Evolutionary conservation across 306 rosid genomes (phyloP), one percentile per base, ranked within the genome.

Genomic region (Castanea sativa): DNA sequence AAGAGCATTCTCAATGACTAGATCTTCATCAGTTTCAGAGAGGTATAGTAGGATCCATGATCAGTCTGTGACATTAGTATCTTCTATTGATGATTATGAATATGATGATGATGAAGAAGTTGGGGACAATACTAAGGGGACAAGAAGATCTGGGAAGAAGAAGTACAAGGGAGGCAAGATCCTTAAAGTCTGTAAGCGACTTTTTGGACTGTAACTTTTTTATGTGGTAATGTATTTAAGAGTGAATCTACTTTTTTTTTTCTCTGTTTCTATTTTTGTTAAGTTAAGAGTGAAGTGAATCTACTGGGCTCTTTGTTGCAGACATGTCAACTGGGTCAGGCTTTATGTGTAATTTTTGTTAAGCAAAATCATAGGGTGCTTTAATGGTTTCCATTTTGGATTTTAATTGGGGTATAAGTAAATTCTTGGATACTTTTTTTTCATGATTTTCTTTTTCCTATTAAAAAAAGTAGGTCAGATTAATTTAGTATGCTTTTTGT

Each of bases 21-120:
- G 98, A 84, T 91, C 93, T 51, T 93, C 97, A 43, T 90, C 98
- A 0, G 91, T 91, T 25, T 78, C 97, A 12, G 98, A 93, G 70
- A 85, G 97, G 59, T 91, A 93, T 80, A 58, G 89, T 38, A 88
- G 95, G 92, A 93, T 93, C 77, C 91, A 93, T 79, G 91, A 90
- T 67, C 92, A 90, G 78, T 84, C 77, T 73, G 74, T 81, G 82
- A 76, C 81, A 6, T 52, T 84, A 30, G 43, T 84, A 15, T 75
- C 92, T 4, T 71, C 88, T 1, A 20, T 75, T 65, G 82, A 55
- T 20, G 87, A 83, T 2, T 83, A 71, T 21, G 83, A 27, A 0
- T 76, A 76, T 18, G 53, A 38, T 27, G 27, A 52, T 7, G 21
- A 20, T 1, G 67, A 11, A 15, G 45, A 10, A 0, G 80, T 4